Evolutionary conservation across 805 yeast genomes (phyloP).

Genomic region (Torulaspora microellipsoides): DNA sequence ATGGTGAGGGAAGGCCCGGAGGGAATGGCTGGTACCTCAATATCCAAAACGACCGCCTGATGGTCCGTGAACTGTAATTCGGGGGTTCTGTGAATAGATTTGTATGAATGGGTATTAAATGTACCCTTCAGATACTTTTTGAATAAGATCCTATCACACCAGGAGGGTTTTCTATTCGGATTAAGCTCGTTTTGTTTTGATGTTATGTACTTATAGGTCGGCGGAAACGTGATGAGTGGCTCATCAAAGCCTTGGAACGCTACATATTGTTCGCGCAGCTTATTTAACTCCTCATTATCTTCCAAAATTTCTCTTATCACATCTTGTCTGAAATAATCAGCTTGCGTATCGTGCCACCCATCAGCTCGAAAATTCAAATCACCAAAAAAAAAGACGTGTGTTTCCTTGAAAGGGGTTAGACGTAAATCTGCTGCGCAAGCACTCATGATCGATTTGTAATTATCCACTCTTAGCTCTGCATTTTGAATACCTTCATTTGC

Average conservation of each 20-base stretch:
- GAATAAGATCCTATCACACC: constrained; percentile 84
- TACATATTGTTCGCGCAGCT: constrained; percentile 35
- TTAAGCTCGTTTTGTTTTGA: constrained; percentile 45
- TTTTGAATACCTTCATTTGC: constrained; percentile 68
- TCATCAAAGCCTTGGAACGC: constrained; percentile 65
- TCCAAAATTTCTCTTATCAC: constrained; percentile 18
- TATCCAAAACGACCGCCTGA: constrained; percentile 60
- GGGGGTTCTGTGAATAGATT: constrained; percentile 38
- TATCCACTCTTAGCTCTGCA: constrained; percentile 47
- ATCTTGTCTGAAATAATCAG: constrained; percentile 14
- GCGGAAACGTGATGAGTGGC: constrained; percentile 59
- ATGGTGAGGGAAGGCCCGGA: constrained; percentile 1
- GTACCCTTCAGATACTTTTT: constrained; percentile 37
- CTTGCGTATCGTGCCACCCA: constrained; percentile 14
- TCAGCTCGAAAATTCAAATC: constrained; percentile 76
- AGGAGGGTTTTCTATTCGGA: constrained; percentile 65
- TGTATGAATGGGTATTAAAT: constrained; percentile 39
- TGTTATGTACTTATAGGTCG: constrained; percentile 67
- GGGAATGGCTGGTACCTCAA: constrained; percentile 41
- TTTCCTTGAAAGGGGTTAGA: constrained; percentile 45
- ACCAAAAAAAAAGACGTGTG: constrained; percentile 73
- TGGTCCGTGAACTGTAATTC: constrained; percentile 65
- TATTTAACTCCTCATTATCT: constrained; percentile 37
- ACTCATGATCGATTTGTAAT: constrained; percentile 46
- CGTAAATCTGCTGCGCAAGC: constrained; percentile 39